phyloP scores from a whole-genome alignment of 2,329 filamentous ascomycete species.

The Scorias spongiosa region DNA sequence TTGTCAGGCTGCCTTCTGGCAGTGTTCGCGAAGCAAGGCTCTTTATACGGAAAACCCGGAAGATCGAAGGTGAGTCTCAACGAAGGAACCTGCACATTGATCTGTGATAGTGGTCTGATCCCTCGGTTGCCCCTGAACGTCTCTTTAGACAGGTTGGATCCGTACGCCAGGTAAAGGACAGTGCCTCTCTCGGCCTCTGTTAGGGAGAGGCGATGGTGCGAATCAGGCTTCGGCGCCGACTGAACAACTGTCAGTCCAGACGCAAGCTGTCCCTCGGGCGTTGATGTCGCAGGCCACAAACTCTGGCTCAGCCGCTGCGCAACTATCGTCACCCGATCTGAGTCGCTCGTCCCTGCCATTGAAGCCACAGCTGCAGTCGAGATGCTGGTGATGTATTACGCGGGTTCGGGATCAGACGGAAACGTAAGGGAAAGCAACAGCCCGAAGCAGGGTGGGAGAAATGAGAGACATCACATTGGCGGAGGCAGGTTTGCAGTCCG shows the following conservation, averaged over 20 bases:
- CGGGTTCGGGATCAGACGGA: too few relatives aligned
- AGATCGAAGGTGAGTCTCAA: conserved; percentile 73
- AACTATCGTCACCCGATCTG: too few relatives aligned
- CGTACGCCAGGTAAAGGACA: conserved; percentile 49
- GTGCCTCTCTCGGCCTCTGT: conserved; percentile 8
- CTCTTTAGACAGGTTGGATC: conserved; percentile 69
- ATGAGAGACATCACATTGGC: too few relatives aligned
- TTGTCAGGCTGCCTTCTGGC: conserved; percentile 37
- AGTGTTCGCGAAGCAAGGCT: conserved; percentile 87
- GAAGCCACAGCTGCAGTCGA: too few relatives aligned
- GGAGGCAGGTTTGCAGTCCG: too few relatives aligned
- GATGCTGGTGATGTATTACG: too few relatives aligned
- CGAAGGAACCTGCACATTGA: conserved; percentile 69
- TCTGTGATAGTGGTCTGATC: conserved; percentile 64
- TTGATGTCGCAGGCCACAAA: too few relatives aligned
- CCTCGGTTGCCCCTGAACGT: conserved; percentile 66
- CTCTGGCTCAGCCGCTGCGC: too few relatives aligned
- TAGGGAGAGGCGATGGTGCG: background rate
- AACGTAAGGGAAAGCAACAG: too few relatives aligned
- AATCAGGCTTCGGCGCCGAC: too few relatives aligned
- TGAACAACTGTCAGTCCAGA: conserved; percentile 1
- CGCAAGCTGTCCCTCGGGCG: conserved; percentile 3
- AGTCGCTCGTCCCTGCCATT: too few relatives aligned
- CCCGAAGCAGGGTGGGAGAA: too few relatives aligned
- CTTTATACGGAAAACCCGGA: conserved; percentile 67